These are phyloP conservation scores for Suhomyces wounanorum DNA, from an alignment of 1,139 yeast genomes.

Conservation along the genomic window DNA sequence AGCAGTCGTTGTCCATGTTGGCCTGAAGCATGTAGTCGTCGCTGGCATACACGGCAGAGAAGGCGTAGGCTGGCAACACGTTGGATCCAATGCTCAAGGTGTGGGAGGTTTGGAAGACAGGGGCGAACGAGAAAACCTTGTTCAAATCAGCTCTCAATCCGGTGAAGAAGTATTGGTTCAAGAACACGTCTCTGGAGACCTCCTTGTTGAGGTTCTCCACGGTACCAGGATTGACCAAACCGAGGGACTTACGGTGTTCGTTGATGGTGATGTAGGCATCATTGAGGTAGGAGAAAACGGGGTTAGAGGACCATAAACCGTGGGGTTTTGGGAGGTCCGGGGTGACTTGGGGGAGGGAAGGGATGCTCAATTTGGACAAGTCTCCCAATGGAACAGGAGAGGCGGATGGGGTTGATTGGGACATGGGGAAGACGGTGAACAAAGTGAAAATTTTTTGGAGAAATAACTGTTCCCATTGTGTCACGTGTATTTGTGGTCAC, in stretches of 20 bases:
- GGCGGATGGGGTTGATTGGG: constrained; percentile 22
- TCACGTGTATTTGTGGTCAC: not conserved
- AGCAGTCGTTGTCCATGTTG: constrained; percentile 81
- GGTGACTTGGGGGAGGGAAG: constrained; percentile 61
- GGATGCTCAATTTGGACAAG: constrained; percentile 51
- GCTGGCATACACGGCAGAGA: constrained; percentile 86
- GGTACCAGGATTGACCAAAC: constrained; percentile 90
- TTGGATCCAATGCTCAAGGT: constrained; percentile 88
- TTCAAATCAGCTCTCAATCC: constrained; percentile 96
- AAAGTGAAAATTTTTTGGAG: constrained; percentile 10
- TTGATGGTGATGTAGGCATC: constrained; percentile 72
- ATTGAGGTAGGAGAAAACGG: constrained; percentile 77
- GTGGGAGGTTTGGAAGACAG: constrained; percentile 97
- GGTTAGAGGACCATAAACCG: constrained; percentile 82
- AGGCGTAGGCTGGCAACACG: constrained; percentile 87
- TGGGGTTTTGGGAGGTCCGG: constrained; percentile 52
- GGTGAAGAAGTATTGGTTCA: constrained; percentile 87
- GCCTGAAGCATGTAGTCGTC: constrained; percentile 90
- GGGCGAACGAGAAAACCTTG: constrained; percentile 87
- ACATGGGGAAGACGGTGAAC: constrained; percentile 8
- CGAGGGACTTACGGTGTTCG: constrained; percentile 79
- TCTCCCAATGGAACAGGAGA: constrained; percentile 50
- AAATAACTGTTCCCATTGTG: not conserved
- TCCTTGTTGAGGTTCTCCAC: constrained; percentile 93
- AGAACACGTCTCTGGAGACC: constrained; percentile 88